A percentile compares a stretch with the other conserved stretches of the same genome.
phyloP scores from a whole-genome alignment of 352 stramenopile species.

The Phytophthora pinifolia region DNA sequence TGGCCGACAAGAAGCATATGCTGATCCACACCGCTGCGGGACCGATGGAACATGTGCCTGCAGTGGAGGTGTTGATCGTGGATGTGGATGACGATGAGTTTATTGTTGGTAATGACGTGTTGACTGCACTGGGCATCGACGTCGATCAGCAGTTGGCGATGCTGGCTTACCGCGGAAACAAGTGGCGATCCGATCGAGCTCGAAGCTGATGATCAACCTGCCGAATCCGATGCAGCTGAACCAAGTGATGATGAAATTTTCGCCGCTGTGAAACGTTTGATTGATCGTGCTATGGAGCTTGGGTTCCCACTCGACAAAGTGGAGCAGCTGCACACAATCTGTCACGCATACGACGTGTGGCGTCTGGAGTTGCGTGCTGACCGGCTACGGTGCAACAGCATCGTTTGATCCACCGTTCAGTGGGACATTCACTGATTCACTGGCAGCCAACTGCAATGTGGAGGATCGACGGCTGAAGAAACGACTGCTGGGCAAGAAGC shows the following conservation, averaged over 20 bases:
- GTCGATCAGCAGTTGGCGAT: constrained; percentile 12
- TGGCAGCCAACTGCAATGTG: too few species aligned
- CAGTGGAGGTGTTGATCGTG: constrained; percentile 3
- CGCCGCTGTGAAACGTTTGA: constrained; percentile 1
- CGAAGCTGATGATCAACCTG: background rate
- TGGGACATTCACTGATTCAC: too few species aligned
- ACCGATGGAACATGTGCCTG: background rate
- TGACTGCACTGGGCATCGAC: constrained; percentile 15
- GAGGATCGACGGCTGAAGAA: too few species aligned
- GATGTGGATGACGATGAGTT: constrained; percentile 14
- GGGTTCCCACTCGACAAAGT: constrained; percentile 12
- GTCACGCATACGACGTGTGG: constrained; percentile 1
- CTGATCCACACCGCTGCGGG: constrained; percentile 13
- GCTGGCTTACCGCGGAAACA: constrained; percentile 1
- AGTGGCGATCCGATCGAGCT: constrained; percentile 2
- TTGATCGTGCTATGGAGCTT: constrained; percentile 10
- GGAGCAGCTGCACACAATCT: background rate
- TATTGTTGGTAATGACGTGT: constrained; percentile 17
- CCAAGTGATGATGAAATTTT: constrained; percentile 6
- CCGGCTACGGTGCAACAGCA: background rate
- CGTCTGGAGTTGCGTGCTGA: constrained; percentile 5
- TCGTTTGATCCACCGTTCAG: background rate
- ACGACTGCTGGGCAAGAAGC: too few species aligned
- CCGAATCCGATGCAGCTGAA: too few species aligned
- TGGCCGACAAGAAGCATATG: background rate